Conservation (phyloP, 2,329 filamentous ascomycete genomes). For the Clonostachys sp. region DNA sequence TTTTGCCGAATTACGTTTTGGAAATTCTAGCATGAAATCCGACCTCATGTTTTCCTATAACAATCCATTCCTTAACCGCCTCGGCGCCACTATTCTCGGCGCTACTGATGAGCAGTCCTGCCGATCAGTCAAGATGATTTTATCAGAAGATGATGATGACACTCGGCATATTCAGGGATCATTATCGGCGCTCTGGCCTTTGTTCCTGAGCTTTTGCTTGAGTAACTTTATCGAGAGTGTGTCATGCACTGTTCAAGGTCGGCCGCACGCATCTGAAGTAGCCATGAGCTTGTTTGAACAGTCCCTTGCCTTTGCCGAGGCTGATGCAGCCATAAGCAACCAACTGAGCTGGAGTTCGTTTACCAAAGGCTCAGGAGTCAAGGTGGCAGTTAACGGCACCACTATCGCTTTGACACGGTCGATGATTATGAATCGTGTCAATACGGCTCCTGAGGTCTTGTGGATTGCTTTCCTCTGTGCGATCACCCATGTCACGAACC, state of each 20-base stretch:
- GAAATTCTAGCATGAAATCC: slow-evolving; percentile 58
- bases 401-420: slow-evolving; percentile 50
- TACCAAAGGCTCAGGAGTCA: slow-evolving; percentile 16
- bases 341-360: slow-evolving; percentile 66
- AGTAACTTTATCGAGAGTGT: slow-evolving; percentile 89
- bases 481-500: slow-evolving; percentile 83
- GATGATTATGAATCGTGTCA: slow-evolving; percentile 74
- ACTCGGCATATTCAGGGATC: slow-evolving; percentile 65
- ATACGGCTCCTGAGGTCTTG: slow-evolving; percentile 85
- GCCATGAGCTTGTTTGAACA: slow-evolving; percentile 97
- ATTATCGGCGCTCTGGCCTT: slow-evolving; percentile 69
- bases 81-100: slow-evolving; percentile 69
- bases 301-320: slow-evolving; percentile 91
- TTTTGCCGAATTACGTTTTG: slow-evolving; percentile 67
- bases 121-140: slow-evolving; percentile 66
- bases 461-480: slow-evolving; percentile 83
- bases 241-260: slow-evolving; percentile 81
- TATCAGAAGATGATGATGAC: slow-evolving; percentile 43
- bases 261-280: slow-evolving; percentile 75
- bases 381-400: background rate
- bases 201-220: slow-evolving; percentile 65
- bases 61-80: slow-evolving; percentile 64
- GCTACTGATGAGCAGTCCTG: slow-evolving; percentile 74
- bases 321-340: slow-evolving; percentile 80
- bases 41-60: slow-evolving; percentile 67